Conservation (phyloP, 1,139 yeast genomes). For the Trichomonascaceae sp. region DNA sequence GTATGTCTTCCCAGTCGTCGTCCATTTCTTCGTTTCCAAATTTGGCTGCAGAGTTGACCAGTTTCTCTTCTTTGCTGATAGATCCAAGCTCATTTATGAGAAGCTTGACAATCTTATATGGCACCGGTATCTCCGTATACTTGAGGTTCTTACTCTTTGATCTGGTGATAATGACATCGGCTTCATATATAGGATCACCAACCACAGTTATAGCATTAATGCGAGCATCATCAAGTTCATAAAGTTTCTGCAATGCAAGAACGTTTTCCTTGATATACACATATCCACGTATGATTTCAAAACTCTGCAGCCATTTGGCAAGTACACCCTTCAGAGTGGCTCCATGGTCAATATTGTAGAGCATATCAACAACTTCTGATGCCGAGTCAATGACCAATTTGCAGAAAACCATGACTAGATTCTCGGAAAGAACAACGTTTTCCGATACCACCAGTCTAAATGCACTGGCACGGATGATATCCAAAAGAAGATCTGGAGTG, state of each 20-base stretch:
- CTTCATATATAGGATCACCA: conserved; percentile 65
- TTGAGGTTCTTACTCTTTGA: conserved; percentile 66
- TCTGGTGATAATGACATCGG: conserved; percentile 67
- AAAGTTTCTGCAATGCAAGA: conserved; percentile 62
- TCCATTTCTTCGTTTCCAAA: conserved; percentile 19
- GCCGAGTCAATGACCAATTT: conserved; percentile 60
- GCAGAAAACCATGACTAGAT: conserved; percentile 70
- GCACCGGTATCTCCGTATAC: conserved; percentile 61
- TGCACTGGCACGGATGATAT: conserved; percentile 68
- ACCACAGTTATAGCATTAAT: conserved; percentile 53
- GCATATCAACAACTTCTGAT: conserved; percentile 52
- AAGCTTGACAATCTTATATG: conserved; percentile 65
- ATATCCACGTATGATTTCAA: conserved; percentile 74
- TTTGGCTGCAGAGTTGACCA: conserved; percentile 33
- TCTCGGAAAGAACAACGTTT: conserved; percentile 68
- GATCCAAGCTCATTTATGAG: conserved; percentile 60
- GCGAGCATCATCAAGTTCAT: conserved; percentile 49
- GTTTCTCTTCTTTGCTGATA: conserved; percentile 36
- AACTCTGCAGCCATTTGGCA: conserved; percentile 77
- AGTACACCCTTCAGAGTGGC: conserved; percentile 46
- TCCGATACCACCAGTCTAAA: conserved; percentile 57
- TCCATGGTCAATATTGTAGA: conserved; percentile 39
- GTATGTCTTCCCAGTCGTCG: conserved; percentile 68
- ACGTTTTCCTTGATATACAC: conserved; percentile 59
- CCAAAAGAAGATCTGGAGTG: conserved; percentile 45